Conservation (phyloP, 176 grass and related monocot species). For the Lolium multiflorum region DNA sequence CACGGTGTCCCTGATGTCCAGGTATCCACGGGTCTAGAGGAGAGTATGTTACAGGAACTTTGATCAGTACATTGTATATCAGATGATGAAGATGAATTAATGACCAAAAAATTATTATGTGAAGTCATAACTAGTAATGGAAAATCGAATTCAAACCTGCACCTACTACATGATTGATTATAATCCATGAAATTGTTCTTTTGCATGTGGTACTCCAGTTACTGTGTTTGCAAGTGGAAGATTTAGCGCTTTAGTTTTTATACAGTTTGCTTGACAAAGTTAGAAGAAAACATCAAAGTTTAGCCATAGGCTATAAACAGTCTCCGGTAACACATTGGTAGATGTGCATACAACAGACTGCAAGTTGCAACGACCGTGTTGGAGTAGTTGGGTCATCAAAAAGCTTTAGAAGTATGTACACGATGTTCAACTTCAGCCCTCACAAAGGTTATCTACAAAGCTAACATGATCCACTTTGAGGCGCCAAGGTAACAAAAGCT, state of each 20-base stretch:
- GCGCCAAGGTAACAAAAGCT: not conserved
- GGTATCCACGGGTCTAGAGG: slow-evolving; percentile 82
- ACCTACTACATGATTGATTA: not conserved
- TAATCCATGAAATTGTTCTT: not conserved
- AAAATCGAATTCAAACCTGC: not conserved
- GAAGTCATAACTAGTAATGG: not conserved
- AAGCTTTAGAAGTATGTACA: not conserved
- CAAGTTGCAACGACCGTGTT: not conserved
- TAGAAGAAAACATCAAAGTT: not conserved
- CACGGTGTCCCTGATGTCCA: slow-evolving; percentile 94
- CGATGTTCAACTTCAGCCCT: not conserved
- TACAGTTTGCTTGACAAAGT: not conserved
- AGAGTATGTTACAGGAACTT: not conserved
- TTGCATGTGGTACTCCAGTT: not conserved
- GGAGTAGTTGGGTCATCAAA: slow-evolving; percentile 3
- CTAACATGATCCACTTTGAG: not conserved
- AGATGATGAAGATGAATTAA: no score
- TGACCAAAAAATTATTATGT: no score
- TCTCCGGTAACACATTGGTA: not conserved
- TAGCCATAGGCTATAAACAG: not conserved
- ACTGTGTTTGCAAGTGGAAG: not conserved
- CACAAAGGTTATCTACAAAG: not conserved
- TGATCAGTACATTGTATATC: not conserved
- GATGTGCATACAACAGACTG: not conserved
- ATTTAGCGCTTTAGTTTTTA: not conserved